phyloP scores from a whole-genome alignment of 306 rosid species.

The Vigna mungo region DNA sequence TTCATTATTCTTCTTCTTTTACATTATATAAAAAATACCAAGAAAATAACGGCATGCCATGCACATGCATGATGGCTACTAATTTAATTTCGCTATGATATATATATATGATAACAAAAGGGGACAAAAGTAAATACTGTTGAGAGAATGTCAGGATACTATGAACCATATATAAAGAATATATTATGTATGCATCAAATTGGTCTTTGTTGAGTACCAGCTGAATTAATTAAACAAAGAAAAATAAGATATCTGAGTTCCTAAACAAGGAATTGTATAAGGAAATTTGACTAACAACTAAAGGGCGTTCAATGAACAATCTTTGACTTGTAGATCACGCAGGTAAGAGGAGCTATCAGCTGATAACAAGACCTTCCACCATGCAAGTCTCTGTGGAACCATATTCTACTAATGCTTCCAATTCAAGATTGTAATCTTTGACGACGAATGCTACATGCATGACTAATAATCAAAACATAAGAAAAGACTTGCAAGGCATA shows the following conservation, averaged over 20 bases:
- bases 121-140: conserved; percentile 6
- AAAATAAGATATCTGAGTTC: conserved; percentile 42
- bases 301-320: conserved; percentile 54
- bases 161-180: neutral
- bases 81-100: conserved; percentile 35
- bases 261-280: conserved; percentile 46
- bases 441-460: conserved; percentile 53
- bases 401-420: conserved; percentile 36
- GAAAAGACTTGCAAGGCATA: neutral
- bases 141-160: conserved; percentile 33
- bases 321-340: conserved; percentile 76
- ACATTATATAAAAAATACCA: conserved; percentile 2
- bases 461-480: neutral
- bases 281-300: conserved; percentile 41
- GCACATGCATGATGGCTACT: conserved; percentile 32
- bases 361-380: conserved; percentile 56
- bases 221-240: conserved; percentile 37
- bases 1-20: conserved; percentile 27
- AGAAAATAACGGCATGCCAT: conserved; percentile 55
- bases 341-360: conserved; percentile 57
- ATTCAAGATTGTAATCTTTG: conserved; percentile 48
- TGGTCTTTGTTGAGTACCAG: conserved; percentile 15
- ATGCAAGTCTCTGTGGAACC: conserved; percentile 40
- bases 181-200: conserved; percentile 26
- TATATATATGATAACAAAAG: conserved; percentile 37